Conservation (phyloP, 495 filamentous ascomycete genomes). For the Pseudoneurospora amorphoporcata region DNA sequence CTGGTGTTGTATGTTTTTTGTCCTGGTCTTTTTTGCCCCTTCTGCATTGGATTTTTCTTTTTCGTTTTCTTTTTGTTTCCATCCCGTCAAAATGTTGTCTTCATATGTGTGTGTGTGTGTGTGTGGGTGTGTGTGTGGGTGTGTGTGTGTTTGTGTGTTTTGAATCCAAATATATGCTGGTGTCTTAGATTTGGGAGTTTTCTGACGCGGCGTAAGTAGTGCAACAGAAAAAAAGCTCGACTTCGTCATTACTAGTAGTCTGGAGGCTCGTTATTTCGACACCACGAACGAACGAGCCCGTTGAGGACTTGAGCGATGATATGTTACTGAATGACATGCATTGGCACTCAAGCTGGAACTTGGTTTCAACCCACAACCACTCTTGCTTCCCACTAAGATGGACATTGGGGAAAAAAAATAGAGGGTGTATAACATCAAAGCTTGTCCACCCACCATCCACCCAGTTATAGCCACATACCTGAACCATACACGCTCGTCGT, state of each 20-base stretch:
- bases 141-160: background rate
- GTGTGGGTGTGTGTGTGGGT: too few relatives aligned
- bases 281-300: background rate
- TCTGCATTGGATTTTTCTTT: too few relatives aligned
- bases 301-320: background rate
- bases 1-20: slow-evolving; percentile 18
- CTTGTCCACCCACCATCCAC: background rate
- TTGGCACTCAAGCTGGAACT: background rate
- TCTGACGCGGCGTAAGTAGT: background rate
- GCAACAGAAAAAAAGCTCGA: background rate
- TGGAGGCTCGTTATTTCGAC: background rate
- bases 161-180: background rate
- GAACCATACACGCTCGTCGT: background rate
- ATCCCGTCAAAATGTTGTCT: background rate
- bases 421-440: background rate
- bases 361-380: background rate
- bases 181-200: background rate
- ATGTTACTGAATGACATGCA: background rate
- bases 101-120: too few relatives aligned
- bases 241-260: background rate
- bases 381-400: background rate
- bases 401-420: background rate
- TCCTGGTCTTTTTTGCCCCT: too few relatives aligned
- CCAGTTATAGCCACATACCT: background rate
- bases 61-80: background rate